Evolutionary conservation across 176 grass and related monocot genomes (phyloP).

Genomic region (Eragrostis curvula): DNA sequence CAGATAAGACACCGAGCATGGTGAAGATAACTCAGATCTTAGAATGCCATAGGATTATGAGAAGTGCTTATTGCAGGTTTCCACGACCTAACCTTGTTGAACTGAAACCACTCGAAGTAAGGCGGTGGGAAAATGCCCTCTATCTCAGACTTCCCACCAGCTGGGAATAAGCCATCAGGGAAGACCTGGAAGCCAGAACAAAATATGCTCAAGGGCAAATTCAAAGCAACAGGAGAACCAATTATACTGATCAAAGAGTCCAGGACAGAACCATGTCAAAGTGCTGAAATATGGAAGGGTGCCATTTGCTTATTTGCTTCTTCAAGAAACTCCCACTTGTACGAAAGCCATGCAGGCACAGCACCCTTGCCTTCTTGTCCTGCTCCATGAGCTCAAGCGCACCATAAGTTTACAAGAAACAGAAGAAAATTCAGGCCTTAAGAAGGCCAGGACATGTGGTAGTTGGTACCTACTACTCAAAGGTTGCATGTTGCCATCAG

Average conservation of each 20-base stretch:
- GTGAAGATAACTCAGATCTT: background rate
- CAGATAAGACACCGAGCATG: background rate
- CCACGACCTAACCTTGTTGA: slow-evolving; percentile 58
- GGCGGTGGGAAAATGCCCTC: slow-evolving; percentile 79
- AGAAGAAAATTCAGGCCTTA: slow-evolving; percentile 22
- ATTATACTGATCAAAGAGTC: background rate
- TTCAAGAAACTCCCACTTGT: slow-evolving; percentile 80
- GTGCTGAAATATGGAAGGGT: slow-evolving; percentile 76
- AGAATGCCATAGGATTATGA: background rate
- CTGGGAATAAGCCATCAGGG: slow-evolving; percentile 69
- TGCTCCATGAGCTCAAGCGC: slow-evolving; percentile 39
- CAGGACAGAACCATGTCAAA: slow-evolving; percentile 61
- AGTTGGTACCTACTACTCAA: slow-evolving; percentile 60
- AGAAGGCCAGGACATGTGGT: slow-evolving; percentile 16
- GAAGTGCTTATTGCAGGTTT: background rate
- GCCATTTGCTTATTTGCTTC: slow-evolving; percentile 97
- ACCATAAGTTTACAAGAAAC: background rate
- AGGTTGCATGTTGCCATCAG: slow-evolving; percentile 9
- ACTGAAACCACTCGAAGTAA: slow-evolving; percentile 95
- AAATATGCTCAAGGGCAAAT: background rate
- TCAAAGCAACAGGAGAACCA: background rate
- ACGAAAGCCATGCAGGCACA: slow-evolving; percentile 81
- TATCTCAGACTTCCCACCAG: slow-evolving; percentile 75
- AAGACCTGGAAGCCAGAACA: slow-evolving; percentile 57
- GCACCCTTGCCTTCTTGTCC: slow-evolving; percentile 56